Evolutionary conservation across 345 rosid species (phyloP).

Genomic region (Bruguiera parviflora): DNA sequence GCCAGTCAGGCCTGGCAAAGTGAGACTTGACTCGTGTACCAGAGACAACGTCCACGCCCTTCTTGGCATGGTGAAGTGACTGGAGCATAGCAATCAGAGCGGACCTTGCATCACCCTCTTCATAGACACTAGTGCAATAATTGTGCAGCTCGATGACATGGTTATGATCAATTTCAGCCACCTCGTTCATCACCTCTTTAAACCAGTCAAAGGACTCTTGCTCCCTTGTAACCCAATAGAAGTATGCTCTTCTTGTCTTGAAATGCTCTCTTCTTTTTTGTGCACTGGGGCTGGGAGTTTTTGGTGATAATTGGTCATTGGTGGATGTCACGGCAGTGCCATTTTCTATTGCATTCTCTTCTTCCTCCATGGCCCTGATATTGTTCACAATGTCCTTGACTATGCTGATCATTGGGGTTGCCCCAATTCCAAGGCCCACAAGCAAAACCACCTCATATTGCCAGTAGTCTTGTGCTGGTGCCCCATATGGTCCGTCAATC

Average conservation of each 20-base stretch:
- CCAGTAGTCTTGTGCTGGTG: slow-evolving; percentile 87
- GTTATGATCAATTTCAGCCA: slow-evolving; percentile 59
- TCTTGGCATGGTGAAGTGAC: slow-evolving; percentile 65
- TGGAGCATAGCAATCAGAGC: slow-evolving; percentile 83
- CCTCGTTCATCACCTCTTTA: slow-evolving; percentile 75
- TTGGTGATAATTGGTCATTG: background rate
- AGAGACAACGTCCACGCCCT: slow-evolving; percentile 71
- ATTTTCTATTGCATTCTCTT: slow-evolving; percentile 36
- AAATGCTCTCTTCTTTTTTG: slow-evolving; percentile 47
- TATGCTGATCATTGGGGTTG: slow-evolving; percentile 88
- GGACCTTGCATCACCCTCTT: slow-evolving; percentile 81
- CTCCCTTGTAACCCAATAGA: slow-evolving; percentile 82
- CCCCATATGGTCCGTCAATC: slow-evolving; percentile 86
- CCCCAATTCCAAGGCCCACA: slow-evolving; percentile 81
- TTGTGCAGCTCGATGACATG: slow-evolving; percentile 69
- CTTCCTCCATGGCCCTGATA: slow-evolving; percentile 50
- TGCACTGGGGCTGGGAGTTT: slow-evolving; percentile 27
- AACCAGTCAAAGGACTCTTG: slow-evolving; percentile 91
- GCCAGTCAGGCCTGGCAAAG: slow-evolving; percentile 80
- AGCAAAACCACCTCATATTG: slow-evolving; percentile 69
- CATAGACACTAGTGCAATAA: slow-evolving; percentile 79
- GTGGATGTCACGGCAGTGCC: slow-evolving; percentile 17
- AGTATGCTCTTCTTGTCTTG: slow-evolving; percentile 69
- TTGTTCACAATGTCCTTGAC: slow-evolving; percentile 72
- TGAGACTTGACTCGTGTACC: slow-evolving; percentile 78